phyloP scores from a whole-genome alignment of 352 stramenopile genomes.

The Globisporangium emineosum region DNA sequence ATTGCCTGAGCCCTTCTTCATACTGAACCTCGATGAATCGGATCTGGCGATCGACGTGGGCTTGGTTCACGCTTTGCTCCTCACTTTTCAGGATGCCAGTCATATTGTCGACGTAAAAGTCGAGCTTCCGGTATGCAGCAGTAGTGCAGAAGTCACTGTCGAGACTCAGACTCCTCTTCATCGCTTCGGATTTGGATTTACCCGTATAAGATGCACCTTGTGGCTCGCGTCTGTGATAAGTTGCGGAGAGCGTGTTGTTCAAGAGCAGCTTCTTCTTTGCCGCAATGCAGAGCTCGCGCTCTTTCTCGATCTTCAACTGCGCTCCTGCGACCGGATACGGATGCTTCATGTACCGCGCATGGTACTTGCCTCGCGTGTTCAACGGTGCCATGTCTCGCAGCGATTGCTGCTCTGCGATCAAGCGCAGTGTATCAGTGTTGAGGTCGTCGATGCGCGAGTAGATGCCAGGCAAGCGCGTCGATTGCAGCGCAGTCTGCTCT shows the following conservation, averaged over 20 bases:
- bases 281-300: slow-evolving; percentile 47
- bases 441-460: slow-evolving; percentile 54
- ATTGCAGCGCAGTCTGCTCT: neutral
- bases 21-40: slow-evolving; percentile 38
- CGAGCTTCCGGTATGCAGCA: slow-evolving; percentile 38
- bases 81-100: slow-evolving; percentile 29
- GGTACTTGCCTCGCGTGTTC: slow-evolving; percentile 69
- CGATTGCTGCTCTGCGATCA: slow-evolving; percentile 41
- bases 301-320: slow-evolving; percentile 65
- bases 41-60: slow-evolving; percentile 29
- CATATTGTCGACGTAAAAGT: slow-evolving; percentile 47
- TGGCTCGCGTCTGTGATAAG: neutral
- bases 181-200: neutral
- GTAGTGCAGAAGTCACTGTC: neutral
- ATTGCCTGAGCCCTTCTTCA: slow-evolving; percentile 42
- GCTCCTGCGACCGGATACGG: slow-evolving; percentile 67
- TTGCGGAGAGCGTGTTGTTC: slow-evolving; percentile 11
- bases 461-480: slow-evolving; percentile 26
- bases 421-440: slow-evolving; percentile 31
- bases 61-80: slow-evolving; percentile 24
- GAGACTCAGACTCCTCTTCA: slow-evolving; percentile 15
- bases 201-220: neutral
- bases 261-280: slow-evolving; percentile 75
- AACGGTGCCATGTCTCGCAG: slow-evolving; percentile 32
- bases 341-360: slow-evolving; percentile 62